Evolutionary conservation across 208 protist species (phyloP).

Genomic region (Strigomonas galati): DNA sequence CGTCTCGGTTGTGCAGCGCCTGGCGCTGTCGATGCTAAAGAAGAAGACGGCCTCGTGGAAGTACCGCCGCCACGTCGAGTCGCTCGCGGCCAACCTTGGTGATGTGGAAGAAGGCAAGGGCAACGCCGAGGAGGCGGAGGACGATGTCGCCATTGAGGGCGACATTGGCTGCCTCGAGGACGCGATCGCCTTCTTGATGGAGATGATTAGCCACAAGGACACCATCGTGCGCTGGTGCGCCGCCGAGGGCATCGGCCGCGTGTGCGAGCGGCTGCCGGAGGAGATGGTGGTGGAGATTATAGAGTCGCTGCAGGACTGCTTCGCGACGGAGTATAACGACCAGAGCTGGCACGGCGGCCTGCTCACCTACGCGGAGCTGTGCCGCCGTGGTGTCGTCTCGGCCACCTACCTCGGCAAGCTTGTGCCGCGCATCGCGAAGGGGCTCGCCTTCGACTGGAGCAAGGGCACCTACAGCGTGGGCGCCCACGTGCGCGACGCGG

Average conservation of each 20-base stretch:
- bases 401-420: conserved; percentile 69
- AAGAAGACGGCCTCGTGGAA: conserved; percentile 88
- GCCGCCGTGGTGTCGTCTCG: conserved; percentile 91
- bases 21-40: conserved; percentile 85
- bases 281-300: conserved; percentile 91
- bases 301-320: conserved; percentile 67
- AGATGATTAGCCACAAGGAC: conserved; percentile 81
- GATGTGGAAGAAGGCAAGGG: conserved; percentile 1
- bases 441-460: conserved; percentile 93
- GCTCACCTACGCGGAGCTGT: conserved; percentile 96
- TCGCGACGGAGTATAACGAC: conserved; percentile 63
- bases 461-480: conserved; percentile 95
- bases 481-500: conserved; percentile 97
- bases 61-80: conserved; percentile 78
- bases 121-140: conserved; percentile 14
- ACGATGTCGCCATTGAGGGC: conserved; percentile 42
- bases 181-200: conserved; percentile 64
- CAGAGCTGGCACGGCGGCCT: conserved; percentile 95
- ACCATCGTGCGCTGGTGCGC: conserved; percentile 96
- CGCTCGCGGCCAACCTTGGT: conserved; percentile 66
- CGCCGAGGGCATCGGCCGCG: conserved; percentile 96
- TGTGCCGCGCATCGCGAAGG: conserved; percentile 69
- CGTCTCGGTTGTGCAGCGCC: conserved; percentile 90
- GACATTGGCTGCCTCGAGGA: conserved; percentile 75
- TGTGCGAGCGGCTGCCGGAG: conserved; percentile 90